Base-by-base conservation (phyloP, 192 early-diverging fungal species). In the Linnemannia exigua region DNA sequence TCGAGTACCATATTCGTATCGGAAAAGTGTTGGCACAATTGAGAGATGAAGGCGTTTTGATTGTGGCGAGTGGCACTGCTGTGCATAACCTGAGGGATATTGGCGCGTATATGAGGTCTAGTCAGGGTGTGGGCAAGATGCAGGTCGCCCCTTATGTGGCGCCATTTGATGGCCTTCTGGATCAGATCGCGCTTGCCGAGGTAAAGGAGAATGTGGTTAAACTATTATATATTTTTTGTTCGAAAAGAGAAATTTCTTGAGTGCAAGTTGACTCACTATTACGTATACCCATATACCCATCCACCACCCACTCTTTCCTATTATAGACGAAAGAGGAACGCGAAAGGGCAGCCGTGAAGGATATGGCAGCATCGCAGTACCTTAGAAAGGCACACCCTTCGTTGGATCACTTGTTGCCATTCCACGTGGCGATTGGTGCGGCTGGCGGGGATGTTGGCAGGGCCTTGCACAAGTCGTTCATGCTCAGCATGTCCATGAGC, bases 361-460 rank as follows among this genome's bases (percentile, higher is more conserved):
- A 82, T 28, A 82, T 95, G 79, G 82, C 82, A 0, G 28, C 80
- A 25, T 91, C 92, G 2, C 72, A 85, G 25, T 33, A 72, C 12
- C 78, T 94, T 67, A 79, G 88, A 75, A 75, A 87, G 33, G 91
- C 90, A 37, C 94, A 95, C 79, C 94, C 94, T 25, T 91, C 93
- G 0, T 79, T 92, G 28, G 94, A 95, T 38, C 94, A 95, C 79
- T 77, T 95, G 22, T 72, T 95, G 15, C 94, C 94, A 19, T 87
- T 94, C 79, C 93, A 94, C 88, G 89, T 94, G 48, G 94, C 90
- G 0, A 76, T 91, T 33, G 94, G 94, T 15, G 93, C 93, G 14
- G 92, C 93, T 0, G 91, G 90, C 19, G 80, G 76, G 19, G 89
- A 88, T 71, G 36, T 84, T 19, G 82, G 77, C 31, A 69, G 82